Evolutionary conservation across 129 eudicot genomes (phyloP), one percentile per base, ranked within the genome.

Genomic region (Cynara cardunculus): DNA sequence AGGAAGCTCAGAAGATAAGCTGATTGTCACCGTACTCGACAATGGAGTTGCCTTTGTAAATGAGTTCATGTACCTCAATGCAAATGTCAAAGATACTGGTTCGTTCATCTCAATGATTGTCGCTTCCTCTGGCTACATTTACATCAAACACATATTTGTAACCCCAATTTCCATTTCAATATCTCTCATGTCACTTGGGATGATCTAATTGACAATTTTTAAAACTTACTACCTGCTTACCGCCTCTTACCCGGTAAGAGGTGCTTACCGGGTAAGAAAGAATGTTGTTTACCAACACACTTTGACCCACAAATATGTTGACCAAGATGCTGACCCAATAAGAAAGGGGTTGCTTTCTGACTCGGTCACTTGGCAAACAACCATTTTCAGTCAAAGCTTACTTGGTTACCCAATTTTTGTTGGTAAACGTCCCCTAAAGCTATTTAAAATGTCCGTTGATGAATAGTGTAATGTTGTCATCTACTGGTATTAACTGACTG

Each of bases 71-170:
- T 92, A 94, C 79, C 99, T 89, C 70, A 94, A 91, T 39, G 99
- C 97, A 92, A 94, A 92, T 34, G 99, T 90, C 87, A 94, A 64
- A 0, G 97, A 90, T 21, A 94, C 97, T 2, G 97, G 99, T 85
- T 94, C 96, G n/a, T 89, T 94, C 97, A 94, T 94, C 87, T 94
- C 99, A 37, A 94, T 89, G 6, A 94, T 71, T 0, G 96, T 94
- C 0, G 97, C 89, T 59, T 94, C 98, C 76, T 94, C 98, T 18
- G 98, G 98, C 98, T 94, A 93, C 76, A 82, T 71, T 79, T 69
- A 68, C 31, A n/a, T 56, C 70, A 68, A 46, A 27, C 7, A 53
- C 27, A 62, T 25, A 41, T 59, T 56, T 21, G 12, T 3, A 46
- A 46, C 1, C 59, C 5, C 19, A 46, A 18, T 56, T 41, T 31